Percentiles rank a stretch among this genome's conserved stretches.
Conservation (phyloP, 192 early-diverging fungal genomes). For the Piromyces finnis region DNA sequence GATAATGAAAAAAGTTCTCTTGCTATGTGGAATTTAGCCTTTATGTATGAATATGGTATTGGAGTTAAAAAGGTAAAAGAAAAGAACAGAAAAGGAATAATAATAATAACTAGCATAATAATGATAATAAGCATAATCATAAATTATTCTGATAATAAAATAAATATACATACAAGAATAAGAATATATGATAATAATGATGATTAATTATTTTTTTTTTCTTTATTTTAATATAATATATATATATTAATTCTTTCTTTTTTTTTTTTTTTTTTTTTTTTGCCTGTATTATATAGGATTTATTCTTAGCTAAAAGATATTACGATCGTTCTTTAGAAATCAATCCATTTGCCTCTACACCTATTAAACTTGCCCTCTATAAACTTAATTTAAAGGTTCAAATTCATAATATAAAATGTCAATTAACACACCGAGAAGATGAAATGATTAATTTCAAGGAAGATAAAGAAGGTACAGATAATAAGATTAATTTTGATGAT, state of each 20-base stretch:
- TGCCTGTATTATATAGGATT: too few species aligned
- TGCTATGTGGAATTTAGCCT: conserved; percentile 93
- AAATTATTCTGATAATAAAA: not conserved
- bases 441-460: not conserved
- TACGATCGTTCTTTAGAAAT: conserved; percentile 64
- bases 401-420: not conserved
- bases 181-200: not conserved
- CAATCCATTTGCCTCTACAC: conserved; percentile 62
- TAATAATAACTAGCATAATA: not conserved
- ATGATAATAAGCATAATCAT: not conserved
- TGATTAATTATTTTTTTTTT: too few species aligned
- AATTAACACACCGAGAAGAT: not conserved
- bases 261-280: too few species aligned
- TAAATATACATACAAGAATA: not conserved
- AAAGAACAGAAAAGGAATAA: not conserved
- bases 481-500: not conserved
- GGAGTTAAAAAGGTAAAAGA: conserved; percentile 49
- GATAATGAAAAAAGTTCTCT: conserved; percentile 43
- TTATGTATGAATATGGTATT: conserved; percentile 88
- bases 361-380: conserved; percentile 55
- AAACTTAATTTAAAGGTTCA: conserved; percentile 33
- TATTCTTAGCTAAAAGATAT: conserved; percentile 76
- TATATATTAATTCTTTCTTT: too few species aligned
- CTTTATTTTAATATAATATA: too few species aligned
- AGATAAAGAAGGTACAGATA: not conserved